Evolutionary conservation across 495 filamentous ascomycete species (phyloP).

Genomic region (Neurospora sp.): DNA sequence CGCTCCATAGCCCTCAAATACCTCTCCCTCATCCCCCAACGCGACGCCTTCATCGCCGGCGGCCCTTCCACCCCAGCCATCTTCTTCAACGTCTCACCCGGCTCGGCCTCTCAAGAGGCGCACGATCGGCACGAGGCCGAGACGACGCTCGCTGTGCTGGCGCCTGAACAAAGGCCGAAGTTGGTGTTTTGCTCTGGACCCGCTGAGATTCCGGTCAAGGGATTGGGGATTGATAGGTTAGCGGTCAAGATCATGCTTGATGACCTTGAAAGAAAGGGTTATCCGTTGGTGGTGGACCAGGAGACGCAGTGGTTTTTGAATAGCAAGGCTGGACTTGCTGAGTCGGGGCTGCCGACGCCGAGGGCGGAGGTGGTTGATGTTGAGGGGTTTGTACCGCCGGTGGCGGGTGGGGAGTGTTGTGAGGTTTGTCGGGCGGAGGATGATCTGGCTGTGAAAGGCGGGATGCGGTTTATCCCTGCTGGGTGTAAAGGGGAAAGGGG

Average conservation of each 20-base stretch:
- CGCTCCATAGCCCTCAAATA: conserved; percentile 17
- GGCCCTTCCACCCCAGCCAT: conserved; percentile 9
- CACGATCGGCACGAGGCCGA: conserved; percentile 21
- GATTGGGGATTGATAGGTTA: conserved; percentile 16
- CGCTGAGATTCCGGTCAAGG: conserved; percentile 10
- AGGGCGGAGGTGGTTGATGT: conserved; percentile 10
- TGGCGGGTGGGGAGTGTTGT: conserved; percentile 8
- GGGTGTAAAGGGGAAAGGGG: conserved; percentile 13
- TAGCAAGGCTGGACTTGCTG: conserved; percentile 17
- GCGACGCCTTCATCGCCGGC: conserved; percentile 24
- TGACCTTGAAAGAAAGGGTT: conserved; percentile 5
- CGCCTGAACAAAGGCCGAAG: conserved; percentile 14
- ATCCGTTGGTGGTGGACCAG: conserved; percentile 13
- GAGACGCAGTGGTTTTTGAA: conserved; percentile 24
- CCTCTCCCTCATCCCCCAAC: conserved; percentile 22
- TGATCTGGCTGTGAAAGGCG: background rate
- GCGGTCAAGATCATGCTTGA: conserved; percentile 20
- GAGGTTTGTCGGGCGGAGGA: conserved; percentile 2
- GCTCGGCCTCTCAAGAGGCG: background rate
- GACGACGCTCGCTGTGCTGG: conserved; percentile 15
- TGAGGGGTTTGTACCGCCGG: background rate
- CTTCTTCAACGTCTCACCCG: conserved; percentile 13
- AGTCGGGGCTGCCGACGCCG: conserved; percentile 18
- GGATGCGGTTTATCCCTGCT: conserved; percentile 7
- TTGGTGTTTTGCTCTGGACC: conserved; percentile 21